Evolutionary conservation across 257 asterid species (phyloP).

Genomic region (Solanum megistacrolobum): DNA sequence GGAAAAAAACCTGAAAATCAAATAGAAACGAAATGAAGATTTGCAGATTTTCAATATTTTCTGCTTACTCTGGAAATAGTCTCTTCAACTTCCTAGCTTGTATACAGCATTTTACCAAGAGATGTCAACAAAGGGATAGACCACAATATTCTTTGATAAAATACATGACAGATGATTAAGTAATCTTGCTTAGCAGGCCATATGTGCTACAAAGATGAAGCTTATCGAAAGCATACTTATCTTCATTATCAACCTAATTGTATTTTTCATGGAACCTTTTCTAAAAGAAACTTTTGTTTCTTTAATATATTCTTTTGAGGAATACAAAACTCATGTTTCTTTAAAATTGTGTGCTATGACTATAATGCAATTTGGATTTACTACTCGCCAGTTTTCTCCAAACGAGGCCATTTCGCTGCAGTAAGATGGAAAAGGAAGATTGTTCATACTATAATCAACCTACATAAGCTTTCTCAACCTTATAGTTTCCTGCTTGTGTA

Average conservation of each 20-base stretch:
- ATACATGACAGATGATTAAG: not conserved
- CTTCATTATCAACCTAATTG: not conserved
- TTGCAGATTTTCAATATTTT: not conserved
- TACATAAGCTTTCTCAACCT: not conserved
- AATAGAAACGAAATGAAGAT: not conserved
- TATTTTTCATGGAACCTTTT: not conserved
- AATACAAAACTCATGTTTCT: not conserved
- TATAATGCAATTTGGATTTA: not conserved
- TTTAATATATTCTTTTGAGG: not conserved
- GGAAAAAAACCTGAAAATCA: conserved; percentile 53
- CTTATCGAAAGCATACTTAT: not conserved
- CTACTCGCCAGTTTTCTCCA: not conserved
- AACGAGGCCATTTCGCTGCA: not conserved
- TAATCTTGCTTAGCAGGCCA: not conserved
- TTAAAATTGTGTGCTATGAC: not conserved
- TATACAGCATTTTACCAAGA: not conserved
- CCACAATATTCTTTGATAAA: not conserved
- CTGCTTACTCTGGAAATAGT: not conserved
- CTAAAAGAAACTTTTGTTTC: not conserved
- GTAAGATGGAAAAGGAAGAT: not conserved
- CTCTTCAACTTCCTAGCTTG: not conserved
- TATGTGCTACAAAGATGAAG: not conserved
- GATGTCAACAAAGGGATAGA: not conserved
- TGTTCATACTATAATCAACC: not conserved
- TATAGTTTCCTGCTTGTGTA: not conserved